Percentiles rank a stretch among this genome's conserved stretches.
phyloP scores from a whole-genome alignment of 257 asterid species.

The Eucommia ulmoides region DNA sequence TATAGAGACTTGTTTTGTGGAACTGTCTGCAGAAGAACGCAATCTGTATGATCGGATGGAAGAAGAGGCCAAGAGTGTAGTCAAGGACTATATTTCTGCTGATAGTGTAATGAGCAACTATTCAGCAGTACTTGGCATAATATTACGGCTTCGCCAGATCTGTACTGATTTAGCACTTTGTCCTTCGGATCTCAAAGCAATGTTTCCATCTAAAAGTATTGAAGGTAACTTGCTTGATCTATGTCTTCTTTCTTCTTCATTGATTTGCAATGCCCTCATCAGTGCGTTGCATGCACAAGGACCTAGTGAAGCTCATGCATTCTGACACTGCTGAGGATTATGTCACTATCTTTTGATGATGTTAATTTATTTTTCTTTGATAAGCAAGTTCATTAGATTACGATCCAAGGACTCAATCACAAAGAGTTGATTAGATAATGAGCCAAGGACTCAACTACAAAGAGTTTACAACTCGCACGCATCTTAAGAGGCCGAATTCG shows the following conservation, averaged over 20 bases:
- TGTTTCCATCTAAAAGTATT: conserved; percentile 51
- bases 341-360: no score
- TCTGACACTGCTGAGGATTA: no score
- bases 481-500: no score
- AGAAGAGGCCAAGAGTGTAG: conserved; percentile 43
- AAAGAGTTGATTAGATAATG: no score
- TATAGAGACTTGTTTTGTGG: conserved; percentile 44
- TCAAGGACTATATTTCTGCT: conserved; percentile 29
- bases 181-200: conserved; percentile 31
- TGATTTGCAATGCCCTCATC: no score
- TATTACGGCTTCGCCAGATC: conserved; percentile 69
- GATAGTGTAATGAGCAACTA: conserved; percentile 30
- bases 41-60: conserved; percentile 72
- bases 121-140: conserved; percentile 55
- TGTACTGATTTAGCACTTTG: conserved; percentile 43
- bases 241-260: background rate
- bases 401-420: no score
- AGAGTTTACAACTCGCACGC: no score
- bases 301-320: no score
- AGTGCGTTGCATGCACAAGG: no score
- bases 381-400: no score
- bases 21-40: conserved; percentile 62
- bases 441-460: no score
- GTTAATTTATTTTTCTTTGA: no score
- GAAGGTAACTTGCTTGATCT: conserved; percentile 22